Percentiles rank a stretch among this genome's conserved stretches.
These are phyloP conservation scores for Scutellaria barbata DNA, from an alignment of 257 asterid species.

Conservation along the genomic window DNA sequence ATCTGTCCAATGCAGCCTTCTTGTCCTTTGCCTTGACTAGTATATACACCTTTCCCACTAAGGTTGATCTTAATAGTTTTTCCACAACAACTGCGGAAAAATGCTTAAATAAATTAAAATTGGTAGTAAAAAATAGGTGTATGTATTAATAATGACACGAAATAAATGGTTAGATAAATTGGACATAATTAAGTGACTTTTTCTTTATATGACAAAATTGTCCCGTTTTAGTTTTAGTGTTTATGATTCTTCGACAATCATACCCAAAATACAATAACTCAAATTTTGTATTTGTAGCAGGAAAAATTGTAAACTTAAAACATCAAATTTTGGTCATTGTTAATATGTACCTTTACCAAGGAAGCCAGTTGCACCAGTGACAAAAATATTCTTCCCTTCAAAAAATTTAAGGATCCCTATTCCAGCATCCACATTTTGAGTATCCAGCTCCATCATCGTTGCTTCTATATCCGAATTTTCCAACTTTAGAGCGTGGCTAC, in stretches of 20 bases:
- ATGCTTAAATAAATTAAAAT: not conserved
- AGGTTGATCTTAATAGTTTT: constrained; percentile 47
- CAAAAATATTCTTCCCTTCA: constrained; percentile 49
- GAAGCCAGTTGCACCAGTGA: constrained; percentile 66
- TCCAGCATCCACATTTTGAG: constrained; percentile 26
- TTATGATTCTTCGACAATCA: too few relatives aligned
- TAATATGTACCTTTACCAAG: constrained; percentile 65
- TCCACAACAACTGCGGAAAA: constrained; percentile 41
- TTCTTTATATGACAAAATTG: too few relatives aligned
- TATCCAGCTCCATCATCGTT: not conserved
- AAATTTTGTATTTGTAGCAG: too few relatives aligned
- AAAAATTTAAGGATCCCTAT: constrained; percentile 57
- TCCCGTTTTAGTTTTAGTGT: too few relatives aligned
- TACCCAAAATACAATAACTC: too few relatives aligned
- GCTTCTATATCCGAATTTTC: not conserved
- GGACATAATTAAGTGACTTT: too few relatives aligned
- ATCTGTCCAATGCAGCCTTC: constrained; percentile 49
- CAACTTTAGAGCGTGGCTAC: not conserved
- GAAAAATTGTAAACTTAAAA: too few relatives aligned
- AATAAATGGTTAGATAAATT: too few relatives aligned
- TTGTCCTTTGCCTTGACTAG: constrained; percentile 48
- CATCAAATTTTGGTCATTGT: too few relatives aligned
- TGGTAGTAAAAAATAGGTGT: too few relatives aligned
- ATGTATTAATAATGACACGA: too few relatives aligned
- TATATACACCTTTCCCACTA: constrained; percentile 46